Evolutionary conservation across 2,329 filamentous ascomycete species (phyloP), one percentile per base, ranked within the genome.

Genomic region (Nakataea oryzae): DNA sequence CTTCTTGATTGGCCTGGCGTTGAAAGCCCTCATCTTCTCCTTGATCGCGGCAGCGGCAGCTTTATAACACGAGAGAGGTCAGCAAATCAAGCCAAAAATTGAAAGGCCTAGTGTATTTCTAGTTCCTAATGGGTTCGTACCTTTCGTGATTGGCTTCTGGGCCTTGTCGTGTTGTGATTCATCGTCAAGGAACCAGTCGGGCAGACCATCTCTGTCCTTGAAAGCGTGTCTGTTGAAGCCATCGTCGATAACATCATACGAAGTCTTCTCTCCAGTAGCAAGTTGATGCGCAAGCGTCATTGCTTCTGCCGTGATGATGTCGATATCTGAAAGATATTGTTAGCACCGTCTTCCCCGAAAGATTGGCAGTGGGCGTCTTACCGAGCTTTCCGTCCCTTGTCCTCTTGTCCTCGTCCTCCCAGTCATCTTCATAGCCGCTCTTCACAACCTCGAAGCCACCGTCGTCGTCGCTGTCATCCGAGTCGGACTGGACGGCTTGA

Each of bases 291-390:
- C 96, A 21, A 99, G 82, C 0, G 93, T 96, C 95, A 99, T 99
- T 66, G 96, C 95, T 79, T 99, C 95, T 6, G 92, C 95, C n/a
- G 95, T 99, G 71, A 97, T 96, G 70, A 99, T 97, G 73, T 97
- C 92, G 75, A 99, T 96, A 72, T 97, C 93, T 82, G 75, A 72
- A 47, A 62, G 30, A 17, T n/a, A 29, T 41, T 70, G 64, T 66
- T 62, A 66, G 69, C 68, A 72, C 70, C 58, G 62, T 47, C 24
- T 30, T 17, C 28, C 41, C 6, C 50, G 17, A 21, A 29, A 27
- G 24, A 21, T 26, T 14, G 55, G 32, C 34, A 58, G 27, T 6
- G n/a, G 11, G 47, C 21, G 56, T 24, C 78, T 72, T 78, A 86
- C 85, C 81, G 54, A 81, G 76, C 69, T 81, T 84, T 63, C 87